phyloP scores from a whole-genome alignment of 2,329 filamentous ascomycete genomes.

The Alternaria arbusti region DNA sequence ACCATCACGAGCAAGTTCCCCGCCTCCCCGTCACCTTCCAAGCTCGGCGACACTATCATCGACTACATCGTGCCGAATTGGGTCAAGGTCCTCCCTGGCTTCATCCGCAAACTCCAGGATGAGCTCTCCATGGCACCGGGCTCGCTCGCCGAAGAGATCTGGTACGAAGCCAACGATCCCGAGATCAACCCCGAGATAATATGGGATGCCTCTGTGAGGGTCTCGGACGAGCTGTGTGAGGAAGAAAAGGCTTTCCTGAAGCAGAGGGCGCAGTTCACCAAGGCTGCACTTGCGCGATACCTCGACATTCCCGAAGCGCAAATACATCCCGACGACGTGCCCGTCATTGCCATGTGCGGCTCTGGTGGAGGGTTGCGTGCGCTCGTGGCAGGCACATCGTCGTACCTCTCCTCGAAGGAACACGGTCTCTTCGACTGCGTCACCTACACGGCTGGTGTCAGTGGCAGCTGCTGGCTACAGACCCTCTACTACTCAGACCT shows the following conservation, averaged over 20 bases:
- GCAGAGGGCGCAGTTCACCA: slow-evolving; percentile 71
- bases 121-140: slow-evolving; percentile 88
- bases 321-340: slow-evolving; percentile 91
- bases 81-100: slow-evolving; percentile 76
- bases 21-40: slow-evolving; percentile 37
- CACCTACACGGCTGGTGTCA: slow-evolving; percentile 94
- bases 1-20: slow-evolving; percentile 40
- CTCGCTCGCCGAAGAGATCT: slow-evolving; percentile 90
- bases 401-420: slow-evolving; percentile 81
- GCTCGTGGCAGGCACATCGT: slow-evolving; percentile 87
- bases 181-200: slow-evolving; percentile 84
- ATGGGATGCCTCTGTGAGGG: slow-evolving; percentile 79
- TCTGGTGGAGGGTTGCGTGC: slow-evolving; percentile 91
- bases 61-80: slow-evolving; percentile 81
- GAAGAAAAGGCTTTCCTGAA: slow-evolving; percentile 80
- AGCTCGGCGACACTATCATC: slow-evolving; percentile 63
- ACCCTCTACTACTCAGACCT: slow-evolving; percentile 85
- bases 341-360: slow-evolving; percentile 90
- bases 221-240: slow-evolving; percentile 79
- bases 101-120: slow-evolving; percentile 80
- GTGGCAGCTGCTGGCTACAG: slow-evolving; percentile 95
- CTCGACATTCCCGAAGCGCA: slow-evolving; percentile 77
- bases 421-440: slow-evolving; percentile 91
- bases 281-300: slow-evolving; percentile 79
- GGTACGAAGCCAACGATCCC: slow-evolving; percentile 87